Conservation (phyloP, 1,284 basidiomycete genomes). For the Malassezia furfur region DNA sequence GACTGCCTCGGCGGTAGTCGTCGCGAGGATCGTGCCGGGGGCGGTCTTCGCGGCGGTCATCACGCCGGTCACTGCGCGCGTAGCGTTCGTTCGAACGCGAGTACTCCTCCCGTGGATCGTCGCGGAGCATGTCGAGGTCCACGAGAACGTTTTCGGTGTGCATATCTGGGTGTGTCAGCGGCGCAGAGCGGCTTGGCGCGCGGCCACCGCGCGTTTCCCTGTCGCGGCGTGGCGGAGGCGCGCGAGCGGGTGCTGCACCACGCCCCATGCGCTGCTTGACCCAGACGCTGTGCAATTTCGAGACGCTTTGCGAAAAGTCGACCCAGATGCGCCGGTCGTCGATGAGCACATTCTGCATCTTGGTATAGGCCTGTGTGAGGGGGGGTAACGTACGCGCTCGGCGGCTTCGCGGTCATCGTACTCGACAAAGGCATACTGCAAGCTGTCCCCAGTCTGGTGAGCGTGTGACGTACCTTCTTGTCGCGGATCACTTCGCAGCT, state of each 20-base stretch:
- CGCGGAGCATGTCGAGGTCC: neutral
- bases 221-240: neutral
- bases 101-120: too few species aligned
- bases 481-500: slow-evolving; percentile 95
- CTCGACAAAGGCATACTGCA: slow-evolving; percentile 98
- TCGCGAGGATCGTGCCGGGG: too few species aligned
- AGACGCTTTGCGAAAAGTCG: slow-evolving; percentile 74
- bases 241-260: neutral
- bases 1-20: neutral
- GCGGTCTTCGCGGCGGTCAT: neutral
- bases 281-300: slow-evolving; percentile 53
- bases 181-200: neutral
- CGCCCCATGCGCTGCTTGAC: slow-evolving; percentile 37
- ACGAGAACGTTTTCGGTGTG: neutral
- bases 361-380: slow-evolving; percentile 71
- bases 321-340: slow-evolving; percentile 98
- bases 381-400: slow-evolving; percentile 61
- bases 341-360: slow-evolving; percentile 99
- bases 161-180: neutral
- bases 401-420: slow-evolving; percentile 87
- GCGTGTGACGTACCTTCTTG: slow-evolving; percentile 55
- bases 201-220: neutral
- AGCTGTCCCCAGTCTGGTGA: slow-evolving; percentile 67
- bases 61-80: too few species aligned
- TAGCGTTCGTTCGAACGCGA: too few species aligned